These are phyloP conservation scores for Phytophthora tentaculata DNA, from an alignment of 352 stramenopile species.

Conservation along the genomic window DNA sequence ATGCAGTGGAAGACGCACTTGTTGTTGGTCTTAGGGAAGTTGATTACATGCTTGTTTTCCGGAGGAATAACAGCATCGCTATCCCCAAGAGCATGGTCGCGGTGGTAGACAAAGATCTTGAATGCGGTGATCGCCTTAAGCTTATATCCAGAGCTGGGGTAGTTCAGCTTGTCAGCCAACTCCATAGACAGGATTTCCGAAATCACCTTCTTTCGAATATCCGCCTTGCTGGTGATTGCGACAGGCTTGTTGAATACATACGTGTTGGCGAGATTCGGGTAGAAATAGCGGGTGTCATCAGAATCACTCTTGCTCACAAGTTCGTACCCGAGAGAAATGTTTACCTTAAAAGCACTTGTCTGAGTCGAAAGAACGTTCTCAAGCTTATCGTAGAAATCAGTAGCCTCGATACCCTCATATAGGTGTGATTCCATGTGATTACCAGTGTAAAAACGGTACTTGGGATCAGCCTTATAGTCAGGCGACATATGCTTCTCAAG, in stretches of 20 bases:
- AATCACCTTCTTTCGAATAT: neutral
- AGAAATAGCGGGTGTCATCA: neutral
- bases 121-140: neutral
- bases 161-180: slow-evolving; percentile 1
- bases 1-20: slow-evolving; percentile 1
- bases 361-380: neutral
- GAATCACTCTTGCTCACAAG: neutral
- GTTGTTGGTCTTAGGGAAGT: neutral
- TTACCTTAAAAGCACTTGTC: neutral
- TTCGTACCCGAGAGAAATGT: neutral
- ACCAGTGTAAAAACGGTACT: neutral
- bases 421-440: neutral
- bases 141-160: slow-evolving; percentile 2
- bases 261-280: neutral
- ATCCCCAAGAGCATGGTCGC: slow-evolving; percentile 1
- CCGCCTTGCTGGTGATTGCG: neutral
- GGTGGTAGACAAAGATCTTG: neutral
- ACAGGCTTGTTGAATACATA: neutral
- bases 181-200: neutral
- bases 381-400: neutral
- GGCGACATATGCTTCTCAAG: neutral
- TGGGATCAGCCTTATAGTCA: neutral
- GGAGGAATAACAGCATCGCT: neutral
- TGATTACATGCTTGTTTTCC: slow-evolving; percentile 2
- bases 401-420: neutral